These are phyloP conservation scores for Lachnellula suecica DNA, from an alignment of 2,329 filamentous ascomycete genomes.

Conservation along the genomic window DNA sequence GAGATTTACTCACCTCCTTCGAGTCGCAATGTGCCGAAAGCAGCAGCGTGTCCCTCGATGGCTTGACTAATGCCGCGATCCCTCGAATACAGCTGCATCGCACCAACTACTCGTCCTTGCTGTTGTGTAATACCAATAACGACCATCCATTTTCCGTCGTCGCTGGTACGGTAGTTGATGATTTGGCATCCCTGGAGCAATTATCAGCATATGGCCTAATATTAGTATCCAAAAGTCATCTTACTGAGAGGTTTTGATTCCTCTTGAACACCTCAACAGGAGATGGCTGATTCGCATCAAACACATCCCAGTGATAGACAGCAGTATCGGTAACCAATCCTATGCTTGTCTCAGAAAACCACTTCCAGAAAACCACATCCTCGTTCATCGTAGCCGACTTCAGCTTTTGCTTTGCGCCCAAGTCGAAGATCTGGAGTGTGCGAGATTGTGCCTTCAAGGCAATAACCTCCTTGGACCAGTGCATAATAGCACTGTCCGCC, in stretches of 20 bases:
- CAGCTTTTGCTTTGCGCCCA: conserved; percentile 88
- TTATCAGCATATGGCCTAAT: conserved; percentile 17
- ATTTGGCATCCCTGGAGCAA: conserved; percentile 84
- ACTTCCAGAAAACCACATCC: conserved; percentile 99
- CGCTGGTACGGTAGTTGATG: conserved; percentile 97
- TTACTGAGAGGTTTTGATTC: conserved; percentile 81
- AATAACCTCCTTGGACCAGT: conserved; percentile 95
- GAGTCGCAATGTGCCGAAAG: conserved; percentile 85
- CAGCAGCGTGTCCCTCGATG: conserved; percentile 95
- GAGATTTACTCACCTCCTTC: no score
- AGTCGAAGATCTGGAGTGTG: conserved; percentile 97
- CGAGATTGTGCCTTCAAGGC: conserved; percentile 91
- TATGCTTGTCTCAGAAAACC: conserved; percentile 87
- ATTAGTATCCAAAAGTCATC: conserved; percentile 34
- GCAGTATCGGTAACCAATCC: conserved; percentile 88
- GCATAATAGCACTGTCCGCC: conserved; percentile 99
- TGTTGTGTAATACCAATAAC: conserved; percentile 94
- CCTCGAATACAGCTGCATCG: conserved; percentile 96
- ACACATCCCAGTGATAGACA: conserved; percentile 98
- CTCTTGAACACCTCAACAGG: conserved; percentile 94
- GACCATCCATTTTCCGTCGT: conserved; percentile 97
- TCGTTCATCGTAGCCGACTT: conserved; percentile 97
- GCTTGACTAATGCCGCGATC: conserved; percentile 96
- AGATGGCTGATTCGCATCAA: conserved; percentile 74
- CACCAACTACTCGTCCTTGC: conserved; percentile 88